phyloP scores from a whole-genome alignment of 1,284 basidiomycete genomes.

The Cerrena zonata region DNA sequence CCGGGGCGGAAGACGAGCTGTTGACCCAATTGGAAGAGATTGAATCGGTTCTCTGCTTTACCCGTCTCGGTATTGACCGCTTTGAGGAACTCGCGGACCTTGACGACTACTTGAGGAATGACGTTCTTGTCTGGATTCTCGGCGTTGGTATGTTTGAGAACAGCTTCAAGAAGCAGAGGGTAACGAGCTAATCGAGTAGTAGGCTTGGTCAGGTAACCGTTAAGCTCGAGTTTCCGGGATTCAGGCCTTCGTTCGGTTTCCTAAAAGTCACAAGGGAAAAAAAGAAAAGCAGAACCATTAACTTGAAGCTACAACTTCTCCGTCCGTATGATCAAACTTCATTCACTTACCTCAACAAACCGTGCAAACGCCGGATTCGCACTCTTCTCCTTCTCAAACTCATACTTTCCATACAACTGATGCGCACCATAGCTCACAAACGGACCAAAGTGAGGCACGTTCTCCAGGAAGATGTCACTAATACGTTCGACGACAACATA shows the following conservation, averaged over 20 bases:
- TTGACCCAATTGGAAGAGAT: conserved; percentile 83
- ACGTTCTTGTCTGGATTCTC: conserved; percentile 83
- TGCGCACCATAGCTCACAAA: conserved; percentile 96
- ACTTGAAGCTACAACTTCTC: neutral
- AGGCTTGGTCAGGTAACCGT: conserved; percentile 97
- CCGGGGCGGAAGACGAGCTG: conserved; percentile 82
- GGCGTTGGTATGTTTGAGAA: conserved; percentile 88
- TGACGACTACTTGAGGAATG: conserved; percentile 74
- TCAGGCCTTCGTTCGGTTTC: conserved; percentile 88
- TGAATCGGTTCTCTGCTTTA: conserved; percentile 89
- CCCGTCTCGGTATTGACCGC: conserved; percentile 91
- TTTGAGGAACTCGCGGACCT: conserved; percentile 79
- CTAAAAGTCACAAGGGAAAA: too few relatives aligned
- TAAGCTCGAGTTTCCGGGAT: conserved; percentile 93
- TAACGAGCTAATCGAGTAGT: conserved; percentile 95
- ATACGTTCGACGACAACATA: conserved; percentile 89
- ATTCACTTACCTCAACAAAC: conserved; percentile 81
- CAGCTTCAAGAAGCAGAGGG: conserved; percentile 88
- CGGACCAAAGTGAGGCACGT: conserved; percentile 83
- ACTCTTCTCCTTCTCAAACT: conserved; percentile 97
- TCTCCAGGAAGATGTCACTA: conserved; percentile 87
- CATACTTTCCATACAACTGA: conserved; percentile 96
- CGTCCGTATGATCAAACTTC: neutral
- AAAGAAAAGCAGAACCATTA: conserved; percentile 7
- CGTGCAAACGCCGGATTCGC: conserved; percentile 89